Evolutionary conservation across 73 alveolate genomes (phyloP).

Genomic region (Diophrys appendiculata): DNA sequence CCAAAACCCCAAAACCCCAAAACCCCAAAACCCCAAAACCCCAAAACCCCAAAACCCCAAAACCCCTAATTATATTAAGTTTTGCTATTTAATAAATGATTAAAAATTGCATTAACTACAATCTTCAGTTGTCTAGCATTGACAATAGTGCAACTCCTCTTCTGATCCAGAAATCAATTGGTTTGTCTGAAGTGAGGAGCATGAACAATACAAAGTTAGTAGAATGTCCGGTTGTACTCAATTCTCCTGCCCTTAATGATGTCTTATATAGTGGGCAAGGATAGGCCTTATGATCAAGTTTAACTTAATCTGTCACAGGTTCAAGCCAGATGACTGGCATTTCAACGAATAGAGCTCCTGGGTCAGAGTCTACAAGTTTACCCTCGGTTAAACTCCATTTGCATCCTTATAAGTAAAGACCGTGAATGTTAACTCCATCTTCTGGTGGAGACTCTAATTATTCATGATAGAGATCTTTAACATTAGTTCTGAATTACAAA

Average conservation of each 20-base stretch:
- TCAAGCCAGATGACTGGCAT: conserved; percentile 97
- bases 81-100: too few species aligned
- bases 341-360: conserved; percentile 90
- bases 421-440: conserved; percentile 99
- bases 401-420: conserved; percentile 98
- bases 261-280: conserved; percentile 97
- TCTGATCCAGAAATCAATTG: conserved; percentile 78
- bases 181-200: conserved; percentile 59
- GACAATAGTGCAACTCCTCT: conserved; percentile 85
- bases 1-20: too few species aligned
- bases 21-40: too few species aligned
- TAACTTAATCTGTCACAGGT: conserved; percentile 67
- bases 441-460: conserved; percentile 78
- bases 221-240: conserved; percentile 94
- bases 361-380: conserved; percentile 86
- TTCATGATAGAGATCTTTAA: conserved; percentile 67
- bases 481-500: conserved; percentile 85
- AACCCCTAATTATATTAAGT: too few species aligned
- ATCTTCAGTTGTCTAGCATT: conserved; percentile 70
- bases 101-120: too few species aligned
- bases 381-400: conserved; percentile 91
- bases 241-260: conserved; percentile 90
- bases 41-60: too few species aligned
- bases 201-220: conserved; percentile 93
- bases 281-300: conserved; percentile 63